These are phyloP conservation scores for Ambrosia trifida DNA, from an alignment of 129 eudicot species.

Conservation along the genomic window DNA sequence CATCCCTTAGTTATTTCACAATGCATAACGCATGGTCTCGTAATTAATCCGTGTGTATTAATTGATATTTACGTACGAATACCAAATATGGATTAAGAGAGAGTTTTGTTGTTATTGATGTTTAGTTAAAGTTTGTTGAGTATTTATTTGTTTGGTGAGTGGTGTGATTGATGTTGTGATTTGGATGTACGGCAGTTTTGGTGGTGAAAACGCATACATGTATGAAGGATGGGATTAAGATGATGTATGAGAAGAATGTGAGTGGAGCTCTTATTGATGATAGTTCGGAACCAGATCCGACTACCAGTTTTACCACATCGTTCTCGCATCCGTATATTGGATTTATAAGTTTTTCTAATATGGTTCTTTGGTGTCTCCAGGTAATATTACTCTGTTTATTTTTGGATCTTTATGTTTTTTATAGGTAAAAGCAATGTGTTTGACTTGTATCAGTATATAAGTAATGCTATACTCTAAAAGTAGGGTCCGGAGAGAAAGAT, in stretches of 20 bases:
- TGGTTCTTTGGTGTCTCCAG: slow-evolving; percentile 57
- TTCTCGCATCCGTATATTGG: slow-evolving; percentile 47
- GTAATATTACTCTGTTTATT: slow-evolving; percentile 24
- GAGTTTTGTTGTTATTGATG: no score
- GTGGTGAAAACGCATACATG: slow-evolving; percentile 41
- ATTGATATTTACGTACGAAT: not conserved
- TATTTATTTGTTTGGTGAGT: no score
- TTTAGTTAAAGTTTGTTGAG: no score
- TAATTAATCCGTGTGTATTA: not conserved
- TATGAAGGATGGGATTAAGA: slow-evolving; percentile 37
- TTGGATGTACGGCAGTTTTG: slow-evolving; percentile 31
- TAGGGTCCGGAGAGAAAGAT: no score
- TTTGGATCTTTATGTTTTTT: not conserved
- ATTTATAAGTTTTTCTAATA: slow-evolving; percentile 41
- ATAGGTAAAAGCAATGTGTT: not conserved
- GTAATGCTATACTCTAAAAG: no score
- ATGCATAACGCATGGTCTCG: no score
- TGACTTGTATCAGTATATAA: no score
- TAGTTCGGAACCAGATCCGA: slow-evolving; percentile 27
- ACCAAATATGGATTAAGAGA: not conserved
- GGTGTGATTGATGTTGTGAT: not conserved
- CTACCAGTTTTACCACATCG: slow-evolving; percentile 20
- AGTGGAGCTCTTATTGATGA: slow-evolving; percentile 42
- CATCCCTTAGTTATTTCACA: no score
- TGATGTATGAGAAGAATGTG: slow-evolving; percentile 45